These are phyloP conservation scores for Acanthamoeba castellanii DNA, from an alignment of 208 protist species.

Conservation along the genomic window DNA sequence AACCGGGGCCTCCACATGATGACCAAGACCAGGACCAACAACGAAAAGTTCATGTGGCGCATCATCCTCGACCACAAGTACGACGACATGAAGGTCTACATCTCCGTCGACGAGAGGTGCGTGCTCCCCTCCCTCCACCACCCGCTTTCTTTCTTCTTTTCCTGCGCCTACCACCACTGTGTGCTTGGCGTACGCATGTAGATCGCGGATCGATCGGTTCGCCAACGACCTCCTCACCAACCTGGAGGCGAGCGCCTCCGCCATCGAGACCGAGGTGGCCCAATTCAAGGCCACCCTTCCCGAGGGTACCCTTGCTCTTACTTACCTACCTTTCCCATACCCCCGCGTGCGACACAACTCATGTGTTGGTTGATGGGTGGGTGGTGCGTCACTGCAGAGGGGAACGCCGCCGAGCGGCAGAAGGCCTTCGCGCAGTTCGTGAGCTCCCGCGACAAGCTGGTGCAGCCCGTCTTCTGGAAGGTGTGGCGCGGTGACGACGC, in stretches of 20 bases:
- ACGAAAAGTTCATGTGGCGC: slow-evolving; percentile 48
- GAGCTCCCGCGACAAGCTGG: not conserved
- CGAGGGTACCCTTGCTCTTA: not conserved
- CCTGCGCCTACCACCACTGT: no score
- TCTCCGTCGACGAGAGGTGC: slow-evolving; percentile 19
- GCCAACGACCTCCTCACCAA: slow-evolving; percentile 26
- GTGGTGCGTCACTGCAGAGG: not conserved
- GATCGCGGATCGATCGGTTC: slow-evolving; percentile 16
- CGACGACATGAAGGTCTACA: slow-evolving; percentile 54
- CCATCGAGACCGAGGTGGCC: not conserved
- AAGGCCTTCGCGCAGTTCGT: not conserved
- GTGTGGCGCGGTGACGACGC: not conserved
- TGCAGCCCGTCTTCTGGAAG: not conserved
- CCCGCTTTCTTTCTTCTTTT: not conserved
- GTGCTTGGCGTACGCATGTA: no score
- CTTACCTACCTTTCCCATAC: not conserved
- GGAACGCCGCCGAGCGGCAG: not conserved
- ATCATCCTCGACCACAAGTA: slow-evolving; percentile 31
- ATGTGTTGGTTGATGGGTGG: no score
- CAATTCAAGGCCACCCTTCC: not conserved
- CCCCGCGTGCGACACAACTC: not conserved
- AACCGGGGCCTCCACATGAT: slow-evolving; percentile 44
- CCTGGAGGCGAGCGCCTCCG: not conserved
- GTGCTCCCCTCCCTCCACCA: no score
- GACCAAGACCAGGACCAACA: slow-evolving; percentile 61